Evolutionary conservation across 2,329 filamentous ascomycete genomes (phyloP).

Genomic region (Harringtonia aguacate): DNA sequence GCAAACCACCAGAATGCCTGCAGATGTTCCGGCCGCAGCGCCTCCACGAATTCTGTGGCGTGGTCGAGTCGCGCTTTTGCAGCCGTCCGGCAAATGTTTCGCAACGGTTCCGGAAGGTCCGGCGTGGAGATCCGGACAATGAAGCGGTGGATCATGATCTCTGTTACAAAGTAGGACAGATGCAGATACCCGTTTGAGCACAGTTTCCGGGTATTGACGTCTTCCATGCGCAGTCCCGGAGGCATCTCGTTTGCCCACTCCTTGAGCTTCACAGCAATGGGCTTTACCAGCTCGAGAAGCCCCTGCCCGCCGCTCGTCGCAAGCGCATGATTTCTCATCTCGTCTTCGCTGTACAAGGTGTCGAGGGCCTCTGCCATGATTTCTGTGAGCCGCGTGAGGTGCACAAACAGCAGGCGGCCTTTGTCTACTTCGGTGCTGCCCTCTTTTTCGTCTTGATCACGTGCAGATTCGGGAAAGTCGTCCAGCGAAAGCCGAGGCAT

Average conservation of each 20-base stretch:
- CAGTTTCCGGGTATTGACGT: conserved; percentile 14
- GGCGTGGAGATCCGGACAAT: conserved; percentile 25
- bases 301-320: not conserved
- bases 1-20: conserved; percentile 35
- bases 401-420: conserved; percentile 36
- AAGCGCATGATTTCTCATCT: not conserved
- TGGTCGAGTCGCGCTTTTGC: conserved; percentile 27
- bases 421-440: conserved; percentile 31
- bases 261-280: conserved; percentile 16
- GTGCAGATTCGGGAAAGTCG: conserved; percentile 27
- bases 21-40: conserved; percentile 31
- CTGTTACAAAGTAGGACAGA: conserved; percentile 38
- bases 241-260: conserved; percentile 15
- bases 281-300: conserved; percentile 14
- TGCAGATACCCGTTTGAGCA: conserved; percentile 32
- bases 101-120: conserved; percentile 9
- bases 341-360: conserved; percentile 30
- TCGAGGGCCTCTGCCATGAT: conserved; percentile 40
- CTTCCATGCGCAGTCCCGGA: conserved; percentile 14
- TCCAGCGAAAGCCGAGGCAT: conserved; percentile 25
- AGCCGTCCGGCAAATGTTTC: conserved; percentile 23
- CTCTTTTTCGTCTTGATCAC: conserved; percentile 25
- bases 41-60: conserved; percentile 28
- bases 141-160: conserved; percentile 38
- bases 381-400: conserved; percentile 37